Percentiles rank a stretch among this genome's conserved stretches.
These are phyloP conservation scores for Diutina siamensis DNA, from an alignment of 1,139 yeast species.

Conservation along the genomic window DNA sequence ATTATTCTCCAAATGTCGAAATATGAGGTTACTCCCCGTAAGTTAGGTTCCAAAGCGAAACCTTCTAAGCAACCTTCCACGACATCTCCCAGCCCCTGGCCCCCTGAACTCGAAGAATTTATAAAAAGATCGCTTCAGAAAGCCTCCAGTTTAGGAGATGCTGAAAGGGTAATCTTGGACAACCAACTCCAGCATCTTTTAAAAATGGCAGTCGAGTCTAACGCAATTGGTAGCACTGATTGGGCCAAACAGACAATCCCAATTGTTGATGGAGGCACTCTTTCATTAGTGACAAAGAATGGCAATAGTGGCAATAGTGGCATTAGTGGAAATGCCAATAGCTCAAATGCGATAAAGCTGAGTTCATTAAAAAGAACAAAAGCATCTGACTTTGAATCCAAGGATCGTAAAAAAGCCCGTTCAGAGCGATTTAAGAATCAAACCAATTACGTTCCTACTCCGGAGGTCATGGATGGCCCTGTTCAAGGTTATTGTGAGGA, in stretches of 20 bases:
- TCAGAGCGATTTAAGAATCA: slow-evolving; percentile 39
- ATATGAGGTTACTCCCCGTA: slow-evolving; percentile 13
- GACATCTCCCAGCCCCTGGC: slow-evolving; percentile 26
- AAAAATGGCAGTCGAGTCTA: slow-evolving; percentile 35
- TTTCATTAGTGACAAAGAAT: slow-evolving; percentile 11
- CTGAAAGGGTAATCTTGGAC: slow-evolving; percentile 24
- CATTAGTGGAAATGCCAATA: too few species aligned
- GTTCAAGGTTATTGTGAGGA: slow-evolving; percentile 56
- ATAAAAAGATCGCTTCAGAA: slow-evolving; percentile 32
- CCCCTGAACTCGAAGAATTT: slow-evolving; percentile 33
- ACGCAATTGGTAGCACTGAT: slow-evolving; percentile 40
- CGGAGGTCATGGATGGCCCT: not conserved
- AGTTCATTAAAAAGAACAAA: slow-evolving; percentile 9
- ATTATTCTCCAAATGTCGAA: too few species aligned
- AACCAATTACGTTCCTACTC: not conserved
- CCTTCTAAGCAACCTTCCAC: not conserved
- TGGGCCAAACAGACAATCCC: slow-evolving; percentile 55
- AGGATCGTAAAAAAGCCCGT: slow-evolving; percentile 32
- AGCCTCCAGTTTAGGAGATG: slow-evolving; percentile 16
- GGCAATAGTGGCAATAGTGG: too few species aligned
- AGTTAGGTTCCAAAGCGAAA: slow-evolving; percentile 8
- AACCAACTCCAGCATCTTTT: slow-evolving; percentile 36
- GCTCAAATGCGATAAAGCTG: too few species aligned
- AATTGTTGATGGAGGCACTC: slow-evolving; percentile 21
- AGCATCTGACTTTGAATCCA: slow-evolving; percentile 19